Evolutionary conservation across 2,329 filamentous ascomycete species (phyloP), one percentile per base, ranked within the genome.

Genomic region (Coniochaeta sp.): DNA sequence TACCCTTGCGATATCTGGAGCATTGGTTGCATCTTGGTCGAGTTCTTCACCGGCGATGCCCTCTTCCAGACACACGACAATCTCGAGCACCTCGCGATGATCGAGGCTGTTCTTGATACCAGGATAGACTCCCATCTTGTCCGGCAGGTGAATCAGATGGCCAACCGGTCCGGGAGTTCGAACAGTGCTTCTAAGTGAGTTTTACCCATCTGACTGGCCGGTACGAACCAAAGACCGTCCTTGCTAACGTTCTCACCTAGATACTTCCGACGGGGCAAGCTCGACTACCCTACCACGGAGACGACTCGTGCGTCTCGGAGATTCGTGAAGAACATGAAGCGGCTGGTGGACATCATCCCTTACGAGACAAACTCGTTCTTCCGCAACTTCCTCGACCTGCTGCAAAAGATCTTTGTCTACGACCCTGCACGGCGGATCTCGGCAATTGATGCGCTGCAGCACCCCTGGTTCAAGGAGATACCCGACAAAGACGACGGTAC

Each of bases 1-100:
- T 87, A 79, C 56, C 83, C 83, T 2, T 87, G 84, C 55, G 84
- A 87, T 60, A 86, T 87, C 28, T 87, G 84, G 84, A 87, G 84
- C 63, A 87, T 87, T 27, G 84, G 84, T 4, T 87, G 84, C 58
- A 87, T 87, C 55, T 71, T 87, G 10, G 83, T 87, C 16, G 84
- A 87, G 57, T 86, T 87, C 64, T 87, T 82, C 55, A 87, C 84
- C 0, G 84, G 84, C 4, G 84, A 87, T 60, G 84, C 84, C 18
- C 69, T 87, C 2, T 87, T 87, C 65, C 84, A 87, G 63, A 87
- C 84, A 1, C 84, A 87, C 58, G 84, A 87, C 58, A 87, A 87
- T 55, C 72, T 87, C 22, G 84, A 87, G 64, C 84, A 87, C 62
- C 68, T 87, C 49, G 84, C 84, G 14, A 87, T 87, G 84, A 87